Evolutionary conservation across 371 early-diverging fungal genomes (phyloP).

Genomic region (Mortierella sp.): DNA sequence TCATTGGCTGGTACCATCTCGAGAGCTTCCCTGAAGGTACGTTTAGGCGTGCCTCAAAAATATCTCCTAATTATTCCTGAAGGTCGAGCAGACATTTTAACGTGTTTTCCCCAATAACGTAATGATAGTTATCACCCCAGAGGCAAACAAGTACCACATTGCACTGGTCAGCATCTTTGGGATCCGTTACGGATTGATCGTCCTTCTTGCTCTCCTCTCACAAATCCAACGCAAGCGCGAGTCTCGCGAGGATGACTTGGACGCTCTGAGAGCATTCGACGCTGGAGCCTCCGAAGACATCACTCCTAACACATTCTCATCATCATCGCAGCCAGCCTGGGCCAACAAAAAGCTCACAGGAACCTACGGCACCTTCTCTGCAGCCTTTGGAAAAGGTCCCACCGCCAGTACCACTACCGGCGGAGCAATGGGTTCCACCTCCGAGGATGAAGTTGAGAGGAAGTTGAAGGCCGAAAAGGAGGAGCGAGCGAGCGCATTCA

Average conservation of each 20-base stretch:
- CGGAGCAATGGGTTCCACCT: conserved; percentile 25
- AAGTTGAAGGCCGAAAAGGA: conserved; percentile 31
- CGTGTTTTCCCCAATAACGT: not conserved
- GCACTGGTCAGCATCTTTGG: conserved; percentile 26
- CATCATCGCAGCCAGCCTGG: conserved; percentile 4
- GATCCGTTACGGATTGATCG: conserved; percentile 28
- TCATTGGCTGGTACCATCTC: conserved; percentile 37
- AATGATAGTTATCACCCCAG: not conserved
- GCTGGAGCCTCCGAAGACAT: conserved; percentile 21
- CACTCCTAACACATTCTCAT: conserved; percentile 8
- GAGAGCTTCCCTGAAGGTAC: conserved; percentile 21
- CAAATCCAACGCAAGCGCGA: conserved; percentile 31
- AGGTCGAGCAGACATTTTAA: not conserved
- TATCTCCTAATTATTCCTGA: not conserved
- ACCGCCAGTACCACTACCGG: not conserved
- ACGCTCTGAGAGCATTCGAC: conserved; percentile 44
- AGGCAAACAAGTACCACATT: conserved; percentile 14
- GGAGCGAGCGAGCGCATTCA: conserved; percentile 49
- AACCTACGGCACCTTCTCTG: conserved; percentile 39
- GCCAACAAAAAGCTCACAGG: conserved; percentile 3
- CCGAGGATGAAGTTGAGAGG: conserved; percentile 35
- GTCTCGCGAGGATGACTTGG: conserved; percentile 33
- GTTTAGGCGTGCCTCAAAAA: not conserved
- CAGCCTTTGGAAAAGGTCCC: conserved; percentile 19
- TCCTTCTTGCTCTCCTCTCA: conserved; percentile 24